These are phyloP conservation scores for Apiospora arundinis DNA, from an alignment of 2,329 filamentous ascomycete genomes.

Conservation along the genomic window DNA sequence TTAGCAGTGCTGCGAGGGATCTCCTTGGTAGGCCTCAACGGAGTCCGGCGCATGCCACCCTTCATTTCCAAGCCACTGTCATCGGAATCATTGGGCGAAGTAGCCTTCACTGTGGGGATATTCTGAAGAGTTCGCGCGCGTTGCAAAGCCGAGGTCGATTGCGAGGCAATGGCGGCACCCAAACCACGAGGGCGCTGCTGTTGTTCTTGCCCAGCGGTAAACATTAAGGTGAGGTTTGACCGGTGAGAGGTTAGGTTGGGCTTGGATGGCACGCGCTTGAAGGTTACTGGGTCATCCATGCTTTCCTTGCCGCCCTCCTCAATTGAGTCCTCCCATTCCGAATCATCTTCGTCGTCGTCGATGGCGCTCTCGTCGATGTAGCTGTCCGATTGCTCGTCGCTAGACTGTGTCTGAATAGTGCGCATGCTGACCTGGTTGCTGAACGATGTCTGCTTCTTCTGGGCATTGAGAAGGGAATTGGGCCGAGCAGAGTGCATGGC, in stretches of 20 bases:
- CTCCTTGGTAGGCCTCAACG: conserved; percentile 63
- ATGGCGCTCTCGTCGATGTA: conserved; percentile 85
- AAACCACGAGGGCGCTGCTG: conserved; percentile 62
- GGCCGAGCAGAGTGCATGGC: conserved; percentile 53
- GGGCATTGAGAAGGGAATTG: conserved; percentile 47
- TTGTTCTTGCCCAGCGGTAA: conserved; percentile 56
- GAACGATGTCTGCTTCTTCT: conserved; percentile 84
- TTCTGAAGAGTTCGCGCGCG: conserved; percentile 59
- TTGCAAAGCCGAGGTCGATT: conserved; percentile 74
- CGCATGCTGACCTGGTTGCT: conserved; percentile 75
- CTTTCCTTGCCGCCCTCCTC: conserved; percentile 85
- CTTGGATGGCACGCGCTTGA: conserved; percentile 90
- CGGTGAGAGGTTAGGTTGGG: conserved; percentile 83
- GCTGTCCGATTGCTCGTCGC: conserved; percentile 62
- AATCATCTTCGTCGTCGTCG: conserved; percentile 70
- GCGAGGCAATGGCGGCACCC: conserved; percentile 64
- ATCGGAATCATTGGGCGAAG: conserved; percentile 64
- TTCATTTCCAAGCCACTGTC: conserved; percentile 70
- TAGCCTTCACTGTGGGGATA: conserved; percentile 48
- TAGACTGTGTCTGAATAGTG: conserved; percentile 62
- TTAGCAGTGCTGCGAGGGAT: conserved; percentile 72
- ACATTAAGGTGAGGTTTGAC: conserved; percentile 88
- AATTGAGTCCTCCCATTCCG: conserved; percentile 70
- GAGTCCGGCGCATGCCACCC: conserved; percentile 57
- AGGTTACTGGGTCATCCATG: conserved; percentile 79